Evolutionary conservation across 768 basidiomycete species (phyloP), one percentile per base, ranked within the genome.

Genomic region (Mycena pura): DNA sequence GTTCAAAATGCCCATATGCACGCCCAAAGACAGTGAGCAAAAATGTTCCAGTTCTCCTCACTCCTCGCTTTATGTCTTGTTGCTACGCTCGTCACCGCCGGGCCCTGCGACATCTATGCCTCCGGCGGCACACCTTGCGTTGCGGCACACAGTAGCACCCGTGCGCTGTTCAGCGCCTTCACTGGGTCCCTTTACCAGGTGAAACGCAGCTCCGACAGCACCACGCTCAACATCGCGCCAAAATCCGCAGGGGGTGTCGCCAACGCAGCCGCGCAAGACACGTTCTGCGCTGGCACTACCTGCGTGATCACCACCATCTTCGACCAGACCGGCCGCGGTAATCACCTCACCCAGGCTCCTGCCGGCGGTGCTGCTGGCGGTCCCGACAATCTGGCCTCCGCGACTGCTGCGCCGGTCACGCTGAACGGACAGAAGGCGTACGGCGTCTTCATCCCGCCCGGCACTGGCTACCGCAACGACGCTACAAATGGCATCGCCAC

Each of bases 61-160:
- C 51, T 53, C 51, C 51, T 53, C 51, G 51, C 40, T 13, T 53
- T 53, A 15, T 40, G 38, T 53, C 34, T 34, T 40, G 49, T 40
- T 63, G 62, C 57, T 22, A 34, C 57, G 38, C 44, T 36, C 27
- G 29, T 54, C 28, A 27, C 60, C 47, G 60, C 43, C 21, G 39
- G 49, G 49, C 25, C 58, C 31, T 62, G 60, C 60, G 60, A 62
- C 53, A 58, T 62, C 53, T 62, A 62, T 36, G n/a, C 60, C 53
- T 63, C 61, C 27, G 61, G 55, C 9, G 56, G 56, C 31, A 63
- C 61, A 8, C 61, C 61, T 25, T 63, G 61, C 43, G 61, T 57
- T 19, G 55, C 55, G 4, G 55, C 55, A 14, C 54, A 56, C 32
- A 29, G 27, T 14, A 50, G 28, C 28, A 53, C 54, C 24, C 60